Percentiles rank a stretch among this genome's conserved stretches.
Evolutionary conservation across 2,329 filamentous ascomycete genomes (phyloP).

Genomic region (Drechmeria coniospora): DNA sequence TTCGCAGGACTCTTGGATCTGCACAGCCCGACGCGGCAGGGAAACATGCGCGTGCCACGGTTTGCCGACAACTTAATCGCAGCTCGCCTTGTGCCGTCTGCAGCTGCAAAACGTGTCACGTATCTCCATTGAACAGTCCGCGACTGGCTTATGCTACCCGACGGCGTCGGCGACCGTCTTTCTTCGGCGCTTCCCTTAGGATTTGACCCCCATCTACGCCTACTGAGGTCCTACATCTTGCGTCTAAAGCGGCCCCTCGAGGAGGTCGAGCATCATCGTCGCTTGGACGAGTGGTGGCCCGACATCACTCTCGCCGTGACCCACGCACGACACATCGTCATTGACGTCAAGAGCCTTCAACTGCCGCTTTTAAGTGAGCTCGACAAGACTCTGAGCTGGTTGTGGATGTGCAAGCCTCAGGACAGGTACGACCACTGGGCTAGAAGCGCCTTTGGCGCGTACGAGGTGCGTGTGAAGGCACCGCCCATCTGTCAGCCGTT

Average conservation of each 20-base stretch:
- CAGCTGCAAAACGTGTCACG: slow-evolving; percentile 10
- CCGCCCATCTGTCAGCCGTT: slow-evolving; percentile 15
- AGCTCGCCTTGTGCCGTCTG: slow-evolving; percentile 1
- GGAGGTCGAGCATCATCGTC: slow-evolving; percentile 19
- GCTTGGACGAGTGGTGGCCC: slow-evolving; percentile 23
- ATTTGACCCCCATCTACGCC: slow-evolving; percentile 16
- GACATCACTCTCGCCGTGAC: slow-evolving; percentile 21
- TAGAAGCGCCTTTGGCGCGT: slow-evolving; percentile 14
- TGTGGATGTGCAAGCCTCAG: slow-evolving; percentile 12
- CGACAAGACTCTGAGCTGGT: slow-evolving; percentile 13
- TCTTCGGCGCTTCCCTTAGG: neutral
- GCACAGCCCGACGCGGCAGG: slow-evolving; percentile 6
- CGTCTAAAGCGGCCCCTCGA: slow-evolving; percentile 17
- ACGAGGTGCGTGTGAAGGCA: slow-evolving; percentile 15
- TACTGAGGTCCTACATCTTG: slow-evolving; percentile 17
- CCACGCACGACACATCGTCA: slow-evolving; percentile 14
- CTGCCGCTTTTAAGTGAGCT: slow-evolving; percentile 12
- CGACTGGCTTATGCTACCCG: slow-evolving; percentile 15
- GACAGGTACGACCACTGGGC: slow-evolving; percentile 19
- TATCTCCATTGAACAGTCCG: slow-evolving; percentile 20
- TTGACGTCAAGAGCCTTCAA: slow-evolving; percentile 7
- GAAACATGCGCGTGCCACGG: slow-evolving; percentile 6
- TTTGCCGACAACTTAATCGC: slow-evolving; percentile 1
- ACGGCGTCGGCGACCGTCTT: slow-evolving; percentile 9
- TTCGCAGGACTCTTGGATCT: slow-evolving; percentile 14